Conservation (phyloP, 73 alveolate species). For the Tetrahymena elliotti region DNA sequence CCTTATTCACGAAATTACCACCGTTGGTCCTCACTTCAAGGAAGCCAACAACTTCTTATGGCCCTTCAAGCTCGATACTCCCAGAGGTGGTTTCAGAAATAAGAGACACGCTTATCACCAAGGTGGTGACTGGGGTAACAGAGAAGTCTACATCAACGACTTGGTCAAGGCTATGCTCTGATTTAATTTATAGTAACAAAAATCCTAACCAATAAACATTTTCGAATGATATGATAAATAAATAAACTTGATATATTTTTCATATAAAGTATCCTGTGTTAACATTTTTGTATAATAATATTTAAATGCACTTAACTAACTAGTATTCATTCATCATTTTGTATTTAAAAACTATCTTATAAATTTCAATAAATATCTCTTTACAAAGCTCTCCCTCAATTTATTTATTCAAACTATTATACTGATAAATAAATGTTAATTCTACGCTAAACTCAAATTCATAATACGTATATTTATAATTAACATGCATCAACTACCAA, state of each 20-base stretch:
- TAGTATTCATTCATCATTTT: not conserved
- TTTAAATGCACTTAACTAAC: not conserved
- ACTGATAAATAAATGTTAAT: not conserved
- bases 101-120: slow-evolving; percentile 77
- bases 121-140: slow-evolving; percentile 94
- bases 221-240: not conserved
- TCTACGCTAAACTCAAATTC: too few species aligned
- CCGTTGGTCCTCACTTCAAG: slow-evolving; percentile 89
- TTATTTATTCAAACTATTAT: too few species aligned
- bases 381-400: not conserved
- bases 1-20: slow-evolving; percentile 87
- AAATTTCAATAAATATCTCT: not conserved
- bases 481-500: too few species aligned
- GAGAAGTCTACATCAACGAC: slow-evolving; percentile 87
- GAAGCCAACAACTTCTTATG: slow-evolving; percentile 91
- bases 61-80: slow-evolving; percentile 87
- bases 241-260: not conserved
- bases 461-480: too few species aligned
- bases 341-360: not conserved
- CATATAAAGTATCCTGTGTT: not conserved
- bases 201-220: not conserved
- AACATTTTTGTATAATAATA: not conserved
- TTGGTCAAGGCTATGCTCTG: slow-evolving; percentile 82
- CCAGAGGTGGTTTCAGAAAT: slow-evolving; percentile 78
- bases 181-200: slow-evolving; percentile 21